Percentiles rank a stretch among this genome's conserved stretches.
Conservation (phyloP, 2,329 filamentous ascomycete species). For the Neopestalotiopsis sp. region DNA sequence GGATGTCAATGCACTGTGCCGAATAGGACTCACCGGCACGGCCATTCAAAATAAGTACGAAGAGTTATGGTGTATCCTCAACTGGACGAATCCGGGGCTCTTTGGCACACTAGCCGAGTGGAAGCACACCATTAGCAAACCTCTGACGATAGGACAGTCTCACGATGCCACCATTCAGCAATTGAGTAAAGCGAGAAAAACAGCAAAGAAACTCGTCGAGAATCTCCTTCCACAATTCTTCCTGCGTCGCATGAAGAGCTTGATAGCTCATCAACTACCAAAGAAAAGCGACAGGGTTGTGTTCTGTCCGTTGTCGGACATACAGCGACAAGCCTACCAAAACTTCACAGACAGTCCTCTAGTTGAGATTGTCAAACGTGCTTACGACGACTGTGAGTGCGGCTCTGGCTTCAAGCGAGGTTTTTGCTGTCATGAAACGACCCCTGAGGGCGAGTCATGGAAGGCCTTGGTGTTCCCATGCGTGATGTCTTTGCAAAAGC, state of each 20-base stretch:
- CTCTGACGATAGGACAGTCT: conserved; percentile 85
- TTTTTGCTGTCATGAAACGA: conserved; percentile 74
- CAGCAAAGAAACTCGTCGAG: conserved; percentile 82
- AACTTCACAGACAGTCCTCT: conserved; percentile 78
- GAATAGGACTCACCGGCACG: conserved; percentile 92
- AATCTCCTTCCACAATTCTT: conserved; percentile 92
- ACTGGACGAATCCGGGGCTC: conserved; percentile 91
- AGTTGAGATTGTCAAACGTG: conserved; percentile 70
- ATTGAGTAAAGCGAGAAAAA: conserved; percentile 79
- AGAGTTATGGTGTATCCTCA: conserved; percentile 93
- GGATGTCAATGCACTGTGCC: conserved; percentile 86
- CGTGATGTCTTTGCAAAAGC: conserved; percentile 82
- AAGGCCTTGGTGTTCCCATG: conserved; percentile 82
- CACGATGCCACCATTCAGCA: conserved; percentile 88
- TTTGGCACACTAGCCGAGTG: conserved; percentile 72
- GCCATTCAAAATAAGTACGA: conserved; percentile 98
- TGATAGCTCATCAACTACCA: conserved; percentile 91
- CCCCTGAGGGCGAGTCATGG: conserved; percentile 72
- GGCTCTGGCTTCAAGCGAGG: conserved; percentile 73
- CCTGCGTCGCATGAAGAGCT: conserved; percentile 86
- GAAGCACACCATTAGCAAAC: conserved; percentile 78
- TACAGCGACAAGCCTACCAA: conserved; percentile 83
- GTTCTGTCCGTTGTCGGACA: conserved; percentile 87
- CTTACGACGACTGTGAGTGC: conserved; percentile 74
- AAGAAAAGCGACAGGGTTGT: conserved; percentile 95